phyloP scores from a whole-genome alignment of 2,329 filamentous ascomycete species.

The Helotiales sp. region DNA sequence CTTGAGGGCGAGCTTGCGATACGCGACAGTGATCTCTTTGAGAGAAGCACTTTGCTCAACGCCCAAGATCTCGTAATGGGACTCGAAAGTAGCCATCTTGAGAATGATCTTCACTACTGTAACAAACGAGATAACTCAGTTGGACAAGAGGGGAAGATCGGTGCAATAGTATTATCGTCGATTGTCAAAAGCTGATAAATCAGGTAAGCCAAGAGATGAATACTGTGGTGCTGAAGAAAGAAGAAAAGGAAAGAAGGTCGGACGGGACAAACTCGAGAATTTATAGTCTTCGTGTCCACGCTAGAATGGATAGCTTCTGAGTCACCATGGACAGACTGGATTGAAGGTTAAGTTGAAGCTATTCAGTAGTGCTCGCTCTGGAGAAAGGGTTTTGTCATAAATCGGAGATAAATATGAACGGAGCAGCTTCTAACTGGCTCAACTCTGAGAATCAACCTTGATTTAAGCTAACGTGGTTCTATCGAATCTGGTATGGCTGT shows the following conservation, averaged over 20 bases:
- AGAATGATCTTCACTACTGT: neutral
- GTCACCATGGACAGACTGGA: neutral
- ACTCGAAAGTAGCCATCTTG: neutral
- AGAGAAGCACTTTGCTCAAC: neutral
- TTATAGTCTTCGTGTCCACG: neutral
- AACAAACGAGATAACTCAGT: neutral
- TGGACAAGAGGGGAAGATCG: neutral
- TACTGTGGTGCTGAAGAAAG: neutral
- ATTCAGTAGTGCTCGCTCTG: too few species aligned
- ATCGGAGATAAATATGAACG: too few species aligned
- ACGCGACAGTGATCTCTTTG: neutral
- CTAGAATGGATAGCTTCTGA: neutral
- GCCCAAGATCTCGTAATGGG: slow-evolving; percentile 6
- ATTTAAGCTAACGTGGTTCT: too few species aligned
- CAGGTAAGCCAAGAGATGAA: neutral
- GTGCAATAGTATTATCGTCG: neutral
- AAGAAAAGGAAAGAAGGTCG: neutral
- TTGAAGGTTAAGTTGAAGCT: too few species aligned
- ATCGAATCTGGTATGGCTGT: too few species aligned
- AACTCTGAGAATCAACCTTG: too few species aligned
- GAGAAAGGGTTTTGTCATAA: too few species aligned
- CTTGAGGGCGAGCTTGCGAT: slow-evolving; percentile 10
- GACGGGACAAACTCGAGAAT: neutral
- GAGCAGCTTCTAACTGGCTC: too few species aligned
- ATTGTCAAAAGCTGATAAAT: slow-evolving; percentile 1